A percentile compares a stretch with the other conserved stretches of the same genome.
phyloP scores from a whole-genome alignment of 23 red algal genomes.

The Gracilaria domingensis region DNA sequence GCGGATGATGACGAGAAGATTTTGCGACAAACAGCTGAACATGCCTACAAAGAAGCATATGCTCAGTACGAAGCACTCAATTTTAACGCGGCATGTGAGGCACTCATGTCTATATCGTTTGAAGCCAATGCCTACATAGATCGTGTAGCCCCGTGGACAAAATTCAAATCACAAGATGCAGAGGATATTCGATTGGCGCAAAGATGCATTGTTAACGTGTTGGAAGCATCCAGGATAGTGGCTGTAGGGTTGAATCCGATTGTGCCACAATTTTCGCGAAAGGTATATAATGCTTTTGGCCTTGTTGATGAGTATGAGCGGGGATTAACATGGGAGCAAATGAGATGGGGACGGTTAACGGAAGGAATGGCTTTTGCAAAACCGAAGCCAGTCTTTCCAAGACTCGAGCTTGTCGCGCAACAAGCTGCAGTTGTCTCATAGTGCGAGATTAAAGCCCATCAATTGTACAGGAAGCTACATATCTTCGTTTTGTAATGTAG shows the following conservation, averaged over 20 bases:
- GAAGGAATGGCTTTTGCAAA: slow-evolving; percentile 68
- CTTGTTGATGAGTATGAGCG: slow-evolving; percentile 27
- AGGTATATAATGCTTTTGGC: slow-evolving; percentile 83
- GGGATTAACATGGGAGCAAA: slow-evolving; percentile 55
- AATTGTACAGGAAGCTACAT: slow-evolving; percentile 9
- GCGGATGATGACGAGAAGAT: slow-evolving; percentile 28
- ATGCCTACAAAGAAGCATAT: slow-evolving; percentile 39
- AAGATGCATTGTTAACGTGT: slow-evolving; percentile 60
- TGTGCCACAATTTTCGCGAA: slow-evolving; percentile 65
- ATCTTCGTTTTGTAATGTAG: neutral
- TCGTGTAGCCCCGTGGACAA: slow-evolving; percentile 89
- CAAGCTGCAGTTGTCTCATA: slow-evolving; percentile 27
- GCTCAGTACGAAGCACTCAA: slow-evolving; percentile 65
- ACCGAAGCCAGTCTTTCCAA: slow-evolving; percentile 84
- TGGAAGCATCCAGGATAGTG: slow-evolving; percentile 86
- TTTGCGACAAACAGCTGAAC: slow-evolving; percentile 51
- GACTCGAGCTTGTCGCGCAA: slow-evolving; percentile 56
- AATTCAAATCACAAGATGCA: slow-evolving; percentile 76
- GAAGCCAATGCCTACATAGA: slow-evolving; percentile 92
- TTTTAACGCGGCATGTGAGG: slow-evolving; percentile 83
- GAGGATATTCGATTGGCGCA: slow-evolving; percentile 49
- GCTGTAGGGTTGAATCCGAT: slow-evolving; percentile 85
- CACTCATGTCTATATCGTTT: slow-evolving; percentile 67
- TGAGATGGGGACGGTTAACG: slow-evolving; percentile 70
- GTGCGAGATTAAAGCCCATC: neutral